Evolutionary conservation across 768 basidiomycete genomes (phyloP), one percentile per base, ranked within the genome.

Genomic region (Lactifluus pinguis): DNA sequence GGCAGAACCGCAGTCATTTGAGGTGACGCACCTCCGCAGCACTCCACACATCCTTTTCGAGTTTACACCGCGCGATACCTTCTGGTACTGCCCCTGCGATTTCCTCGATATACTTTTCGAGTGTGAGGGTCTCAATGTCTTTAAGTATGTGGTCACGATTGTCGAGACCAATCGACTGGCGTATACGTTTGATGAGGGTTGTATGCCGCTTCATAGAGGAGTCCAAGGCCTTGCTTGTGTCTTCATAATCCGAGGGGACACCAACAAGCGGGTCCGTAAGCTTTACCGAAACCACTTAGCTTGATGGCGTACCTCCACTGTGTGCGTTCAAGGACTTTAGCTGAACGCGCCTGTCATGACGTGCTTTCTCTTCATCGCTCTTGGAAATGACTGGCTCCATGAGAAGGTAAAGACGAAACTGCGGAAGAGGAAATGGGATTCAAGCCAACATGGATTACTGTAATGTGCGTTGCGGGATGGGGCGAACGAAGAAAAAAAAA

Each of bases 41-140:
- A 60, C 85, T 86, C 86, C 89, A 89, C 19, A 92, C 81, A 67
- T 99, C 95, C 65, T 87, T 86, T 72, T 97, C 95, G 0, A 89
- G 90, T 76, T 93, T 97, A 72, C 94, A 95, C 64, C 88, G 83
- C 9, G 73, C 73, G 44, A 94, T 77, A 4, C 97, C 97, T 69
- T 99, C 97, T 2, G 91, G 76, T 1, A 87, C 79, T 7, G 94
- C 95, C 11, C 84, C 83, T 1, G 88, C 90, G 63, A 98, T 87
- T 74, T 99, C 97, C 69, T 97, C 95, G 51, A 95, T 79, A 71
- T 99, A 98, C 74, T 97, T 98, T 75, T 93, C 93, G 59, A 99
- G 78, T 2, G 92, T 86, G 57, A 99, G 79, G 0, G 87, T 80
- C 63, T 94, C 87, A 65, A 97, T 85, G 68, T 99, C 97, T 73